Conservation (phyloP, 2,329 filamentous ascomycete genomes). For the Trichothecium sympodiale region DNA sequence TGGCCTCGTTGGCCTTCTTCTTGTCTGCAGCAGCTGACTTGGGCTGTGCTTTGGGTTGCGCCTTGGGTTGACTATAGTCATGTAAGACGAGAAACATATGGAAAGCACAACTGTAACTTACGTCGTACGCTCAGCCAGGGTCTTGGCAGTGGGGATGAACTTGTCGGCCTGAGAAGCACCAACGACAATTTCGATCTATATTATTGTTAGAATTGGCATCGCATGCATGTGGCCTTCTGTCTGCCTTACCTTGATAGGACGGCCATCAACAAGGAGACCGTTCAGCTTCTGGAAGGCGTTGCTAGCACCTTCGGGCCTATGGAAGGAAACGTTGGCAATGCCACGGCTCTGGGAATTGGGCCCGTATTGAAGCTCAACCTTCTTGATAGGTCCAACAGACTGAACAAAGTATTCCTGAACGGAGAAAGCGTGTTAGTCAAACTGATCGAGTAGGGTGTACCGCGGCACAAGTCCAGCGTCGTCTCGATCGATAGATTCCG, state of each 20-base stretch:
- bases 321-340: conserved; percentile 82
- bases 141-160: conserved; percentile 53
- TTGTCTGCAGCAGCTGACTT: conserved; percentile 74
- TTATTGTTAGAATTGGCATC: conserved; percentile 17
- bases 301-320: conserved; percentile 67
- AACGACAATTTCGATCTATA: conserved; percentile 80
- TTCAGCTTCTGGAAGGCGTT: conserved; percentile 79
- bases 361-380: conserved; percentile 83
- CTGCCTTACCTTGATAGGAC: conserved; percentile 72
- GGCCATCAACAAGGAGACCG: conserved; percentile 79
- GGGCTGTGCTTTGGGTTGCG: conserved; percentile 59
- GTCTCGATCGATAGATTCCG: conserved; percentile 19
- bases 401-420: conserved; percentile 90
- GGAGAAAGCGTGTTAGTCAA: conserved; percentile 56
- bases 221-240: not conserved
- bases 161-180: conserved; percentile 62
- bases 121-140: conserved; percentile 73
- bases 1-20: conserved; percentile 39
- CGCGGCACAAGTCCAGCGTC: conserved; percentile 17
- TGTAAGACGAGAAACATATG: conserved; percentile 1
- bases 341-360: conserved; percentile 86
- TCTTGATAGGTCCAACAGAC: conserved; percentile 82
- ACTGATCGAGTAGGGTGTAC: conserved; percentile 9
- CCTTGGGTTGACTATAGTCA: conserved; percentile 18
- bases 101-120: conserved; percentile 25